Percentiles rank a stretch among this genome's conserved stretches.
These are phyloP conservation scores for Pestalotiopsis fici DNA, from an alignment of 2,329 filamentous ascomycete species.

Conservation along the genomic window DNA sequence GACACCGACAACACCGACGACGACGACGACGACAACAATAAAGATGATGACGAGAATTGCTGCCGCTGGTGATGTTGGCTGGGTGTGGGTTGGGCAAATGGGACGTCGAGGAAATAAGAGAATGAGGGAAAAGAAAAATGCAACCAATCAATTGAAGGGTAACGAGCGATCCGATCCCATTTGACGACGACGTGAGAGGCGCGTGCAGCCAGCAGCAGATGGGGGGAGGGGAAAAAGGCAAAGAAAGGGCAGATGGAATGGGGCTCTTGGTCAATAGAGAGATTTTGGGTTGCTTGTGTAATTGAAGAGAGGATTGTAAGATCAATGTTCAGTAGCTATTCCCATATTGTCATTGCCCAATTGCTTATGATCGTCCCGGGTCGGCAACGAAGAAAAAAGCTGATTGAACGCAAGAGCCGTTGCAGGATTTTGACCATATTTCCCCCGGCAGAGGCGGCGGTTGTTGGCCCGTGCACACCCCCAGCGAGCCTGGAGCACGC, in stretches of 20 bases:
- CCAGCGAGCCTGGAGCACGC: background rate
- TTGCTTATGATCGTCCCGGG: background rate
- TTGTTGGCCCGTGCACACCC: background rate
- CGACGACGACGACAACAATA: no score
- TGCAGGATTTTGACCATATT: background rate
- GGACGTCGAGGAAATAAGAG: background rate
- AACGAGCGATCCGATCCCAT: background rate
- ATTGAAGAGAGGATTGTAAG: no score
- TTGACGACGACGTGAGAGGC: background rate
- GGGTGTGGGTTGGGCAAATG: background rate
- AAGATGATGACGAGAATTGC: no score
- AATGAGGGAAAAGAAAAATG: background rate
- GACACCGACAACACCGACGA: no score
- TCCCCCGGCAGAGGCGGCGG: background rate
- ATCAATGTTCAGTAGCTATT: no score
- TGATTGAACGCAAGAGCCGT: background rate
- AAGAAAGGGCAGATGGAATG: no score
- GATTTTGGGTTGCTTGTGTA: no score
- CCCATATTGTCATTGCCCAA: no score
- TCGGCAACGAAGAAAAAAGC: background rate
- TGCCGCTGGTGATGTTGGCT: background rate
- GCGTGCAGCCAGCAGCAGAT: no score
- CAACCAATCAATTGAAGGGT: background rate
- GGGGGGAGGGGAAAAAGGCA: no score
- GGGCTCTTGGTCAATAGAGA: no score